These are phyloP conservation scores for Podila verticillata DNA, from an alignment of 192 early-diverging fungal species.

Conservation along the genomic window DNA sequence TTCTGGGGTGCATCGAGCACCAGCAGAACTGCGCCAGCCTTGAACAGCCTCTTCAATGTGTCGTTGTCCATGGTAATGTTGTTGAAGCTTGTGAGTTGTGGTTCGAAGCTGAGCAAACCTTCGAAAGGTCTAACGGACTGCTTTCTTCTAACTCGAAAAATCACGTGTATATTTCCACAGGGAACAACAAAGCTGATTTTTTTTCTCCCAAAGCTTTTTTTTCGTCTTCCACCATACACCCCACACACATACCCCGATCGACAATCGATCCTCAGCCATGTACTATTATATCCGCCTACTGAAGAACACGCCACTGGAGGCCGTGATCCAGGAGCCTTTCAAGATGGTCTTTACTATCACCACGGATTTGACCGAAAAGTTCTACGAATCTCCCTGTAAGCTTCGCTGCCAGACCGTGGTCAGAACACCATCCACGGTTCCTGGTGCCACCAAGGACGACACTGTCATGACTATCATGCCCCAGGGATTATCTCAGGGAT, in stretches of 20 bases:
- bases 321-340: conserved; percentile 52
- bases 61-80: conserved; percentile 77
- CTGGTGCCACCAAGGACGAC: conserved; percentile 31
- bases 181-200: conserved; percentile 12
- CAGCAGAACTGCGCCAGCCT: conserved; percentile 81
- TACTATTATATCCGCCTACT: conserved; percentile 50
- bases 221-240: not conserved
- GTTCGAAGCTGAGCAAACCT: not conserved
- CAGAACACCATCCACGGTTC: conserved; percentile 22
- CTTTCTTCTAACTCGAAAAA: not conserved
- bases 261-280: conserved; percentile 5
- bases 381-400: conserved; percentile 44
- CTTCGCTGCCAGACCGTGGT: conserved; percentile 46
- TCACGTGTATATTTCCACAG: not conserved
- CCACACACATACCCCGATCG: not conserved
- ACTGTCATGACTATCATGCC: conserved; percentile 50
- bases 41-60: conserved; percentile 80
- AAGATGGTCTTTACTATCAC: conserved; percentile 52
- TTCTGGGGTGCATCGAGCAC: conserved; percentile 82
- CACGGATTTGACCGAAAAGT: conserved; percentile 50
- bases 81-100: not conserved
- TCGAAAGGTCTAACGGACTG: not conserved
- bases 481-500: conserved; percentile 44
- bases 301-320: conserved; percentile 52
- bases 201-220: not conserved